Evolutionary conservation across 2,329 filamentous ascomycete species (phyloP).

Genomic region (Raffaelea deltoideospora): DNA sequence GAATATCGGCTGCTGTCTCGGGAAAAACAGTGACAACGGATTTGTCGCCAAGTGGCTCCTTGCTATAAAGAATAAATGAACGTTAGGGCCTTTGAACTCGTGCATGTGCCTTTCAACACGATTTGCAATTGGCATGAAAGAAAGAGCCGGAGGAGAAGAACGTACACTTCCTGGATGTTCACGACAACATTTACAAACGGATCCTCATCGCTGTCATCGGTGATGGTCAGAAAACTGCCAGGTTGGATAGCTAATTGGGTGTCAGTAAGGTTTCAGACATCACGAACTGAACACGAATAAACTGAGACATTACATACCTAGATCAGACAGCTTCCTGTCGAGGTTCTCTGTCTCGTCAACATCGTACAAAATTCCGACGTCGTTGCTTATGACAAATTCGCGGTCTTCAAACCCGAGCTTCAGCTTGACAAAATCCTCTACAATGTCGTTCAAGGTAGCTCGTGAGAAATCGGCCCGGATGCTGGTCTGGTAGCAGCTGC

Average conservation of each 20-base stretch:
- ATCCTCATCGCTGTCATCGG: slow-evolving; percentile 64
- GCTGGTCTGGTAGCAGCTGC: slow-evolving; percentile 55
- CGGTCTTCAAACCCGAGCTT: slow-evolving; percentile 58
- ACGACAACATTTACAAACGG: slow-evolving; percentile 70
- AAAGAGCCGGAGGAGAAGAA: slow-evolving; percentile 5
- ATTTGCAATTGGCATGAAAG: too few species aligned
- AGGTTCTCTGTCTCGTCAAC: slow-evolving; percentile 80
- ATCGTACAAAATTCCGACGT: slow-evolving; percentile 71
- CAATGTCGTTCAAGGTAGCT: slow-evolving; percentile 65
- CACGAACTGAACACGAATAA: background rate
- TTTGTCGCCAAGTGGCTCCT: slow-evolving; percentile 29
- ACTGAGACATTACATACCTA: slow-evolving; percentile 34
- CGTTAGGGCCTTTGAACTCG: slow-evolving; percentile 16
- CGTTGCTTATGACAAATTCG: slow-evolving; percentile 65
- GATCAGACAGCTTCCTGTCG: slow-evolving; percentile 58
- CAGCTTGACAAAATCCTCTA: slow-evolving; percentile 55
- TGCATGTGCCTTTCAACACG: too few species aligned
- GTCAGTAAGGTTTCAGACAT: background rate
- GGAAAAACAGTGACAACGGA: slow-evolving; percentile 33
- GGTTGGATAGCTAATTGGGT: slow-evolving; percentile 42
- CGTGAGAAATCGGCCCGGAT: slow-evolving; percentile 52
- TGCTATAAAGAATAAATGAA: slow-evolving; percentile 17
- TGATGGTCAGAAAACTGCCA: slow-evolving; percentile 66
- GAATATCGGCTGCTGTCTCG: slow-evolving; percentile 31
- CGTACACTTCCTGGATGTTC: slow-evolving; percentile 47